Evolutionary conservation across 2,329 filamentous ascomycete species (phyloP), one percentile per base, ranked within the genome.

Genomic region (Diplodia seriata): DNA sequence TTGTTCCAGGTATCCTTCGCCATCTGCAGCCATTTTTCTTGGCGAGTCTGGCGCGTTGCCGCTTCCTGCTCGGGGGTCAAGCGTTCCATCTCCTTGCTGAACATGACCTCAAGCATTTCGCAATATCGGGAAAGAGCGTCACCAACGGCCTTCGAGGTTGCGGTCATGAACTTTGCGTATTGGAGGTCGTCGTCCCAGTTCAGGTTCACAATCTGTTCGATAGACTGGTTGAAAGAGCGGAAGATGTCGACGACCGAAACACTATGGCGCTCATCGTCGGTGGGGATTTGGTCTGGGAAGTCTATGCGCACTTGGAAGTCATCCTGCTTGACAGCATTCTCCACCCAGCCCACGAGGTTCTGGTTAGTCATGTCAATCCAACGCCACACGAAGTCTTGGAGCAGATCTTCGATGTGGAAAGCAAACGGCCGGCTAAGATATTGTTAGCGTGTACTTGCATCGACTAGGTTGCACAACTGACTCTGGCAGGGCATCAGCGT

Each of bases 111-210:
- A 31, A 98, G 84, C 55, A 94, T 83, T 76, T 99, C 95, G 77
- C 95, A 99, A 77, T 99, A 99, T 72, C 89, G 88, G 14, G 91
- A 90, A 57, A 99, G 87, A 20, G 93, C 94, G 56, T 87, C 85
- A 1, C 94, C 90, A 69, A 98, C 92, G 0, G 91, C 90, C 74
- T 93, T 96, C 15, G 94, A 90, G 18, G 97, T 83, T 1, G 93
- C 89, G 18, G 95, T 99, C 94, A 98, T 98, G 80, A 99, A 99
- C 70, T 94, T 93, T 49, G 95, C 94, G 76, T 97, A 92, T 72
- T 97, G 94, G 47, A 97, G 85, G 74, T 97, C 92, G 76, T 98
- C 93, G 71, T 93, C 91, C 95, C 95, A 99, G 69, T 94, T 89
- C 12, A 99, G 85, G 72, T 92, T 85, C 66, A 92, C 89, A 66